phyloP scores from a whole-genome alignment of 441 rosid genomes.

The Erysimum pusillum region DNA sequence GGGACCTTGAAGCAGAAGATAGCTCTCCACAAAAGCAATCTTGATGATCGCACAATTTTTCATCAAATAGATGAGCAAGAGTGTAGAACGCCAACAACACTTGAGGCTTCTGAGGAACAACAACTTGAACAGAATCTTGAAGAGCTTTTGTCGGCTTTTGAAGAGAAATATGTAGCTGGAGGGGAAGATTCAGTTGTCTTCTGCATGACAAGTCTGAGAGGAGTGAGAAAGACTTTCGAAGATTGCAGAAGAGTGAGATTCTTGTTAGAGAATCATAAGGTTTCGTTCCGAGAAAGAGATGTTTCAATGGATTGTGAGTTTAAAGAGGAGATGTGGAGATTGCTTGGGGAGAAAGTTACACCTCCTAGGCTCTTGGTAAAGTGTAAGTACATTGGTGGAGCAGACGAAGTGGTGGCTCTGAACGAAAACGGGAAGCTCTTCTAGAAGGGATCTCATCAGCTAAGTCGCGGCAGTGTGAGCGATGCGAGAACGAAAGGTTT shows the following conservation, averaged over 20 bases:
- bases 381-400: slow-evolving; percentile 79
- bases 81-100: slow-evolving; percentile 1
- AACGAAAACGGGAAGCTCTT: slow-evolving; percentile 80
- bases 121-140: slow-evolving; percentile 20
- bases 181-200: slow-evolving; percentile 62
- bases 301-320: slow-evolving; percentile 73
- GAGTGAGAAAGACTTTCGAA: slow-evolving; percentile 77
- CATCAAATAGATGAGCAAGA: slow-evolving; percentile 10
- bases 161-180: slow-evolving; percentile 21
- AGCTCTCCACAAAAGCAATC: slow-evolving; percentile 16
- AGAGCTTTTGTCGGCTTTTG: slow-evolving; percentile 1
- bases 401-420: slow-evolving; percentile 65
- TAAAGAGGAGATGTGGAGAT: slow-evolving; percentile 69
- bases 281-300: slow-evolving; percentile 64
- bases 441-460: slow-evolving; percentile 56
- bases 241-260: slow-evolving; percentile 64
- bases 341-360: slow-evolving; percentile 57
- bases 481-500: slow-evolving; percentile 62
- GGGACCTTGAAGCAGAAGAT: slow-evolving; percentile 6
- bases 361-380: slow-evolving; percentile 79
- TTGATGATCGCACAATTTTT: slow-evolving; percentile 25
- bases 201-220: slow-evolving; percentile 75
- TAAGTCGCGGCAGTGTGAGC: slow-evolving; percentile 46
- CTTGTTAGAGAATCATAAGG: slow-evolving; percentile 60
- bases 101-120: slow-evolving; percentile 7